These are phyloP conservation scores for Oryza longistaminata DNA, from an alignment of 176 grass and related monocot genomes.

Conservation along the genomic window DNA sequence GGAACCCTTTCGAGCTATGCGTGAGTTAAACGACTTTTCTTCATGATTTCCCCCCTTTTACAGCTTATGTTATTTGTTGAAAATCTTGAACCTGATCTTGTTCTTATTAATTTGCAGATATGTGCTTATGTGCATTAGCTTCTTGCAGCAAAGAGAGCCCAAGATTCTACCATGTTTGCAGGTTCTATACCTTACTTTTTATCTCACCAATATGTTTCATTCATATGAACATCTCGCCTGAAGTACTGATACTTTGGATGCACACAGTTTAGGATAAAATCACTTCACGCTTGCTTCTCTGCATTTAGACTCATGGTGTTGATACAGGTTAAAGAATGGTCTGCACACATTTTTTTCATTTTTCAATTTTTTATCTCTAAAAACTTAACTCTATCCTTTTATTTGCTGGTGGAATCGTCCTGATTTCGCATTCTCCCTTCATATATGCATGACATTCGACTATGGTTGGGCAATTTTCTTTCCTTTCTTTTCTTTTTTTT, in stretches of 20 bases:
- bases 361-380: background rate
- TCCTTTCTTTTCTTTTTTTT: background rate
- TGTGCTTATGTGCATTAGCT: conserved; percentile 73
- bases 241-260: background rate
- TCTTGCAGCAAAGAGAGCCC: conserved; percentile 59
- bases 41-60: background rate
- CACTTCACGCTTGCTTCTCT: background rate
- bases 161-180: conserved; percentile 73
- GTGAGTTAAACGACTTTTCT: conserved; percentile 29
- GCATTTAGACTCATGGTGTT: background rate
- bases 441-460: conserved; percentile 19
- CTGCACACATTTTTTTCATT: background rate
- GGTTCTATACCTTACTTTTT: conserved; percentile 39
- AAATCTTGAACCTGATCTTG: background rate
- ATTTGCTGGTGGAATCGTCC: conserved; percentile 33
- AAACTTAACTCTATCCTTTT: background rate
- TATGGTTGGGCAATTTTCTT: conserved; percentile 8
- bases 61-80: background rate
- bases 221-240: background rate
- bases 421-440: conserved; percentile 7
- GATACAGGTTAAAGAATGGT: background rate
- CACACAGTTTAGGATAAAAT: background rate
- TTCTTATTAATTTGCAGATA: conserved; percentile 46
- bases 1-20: conserved; percentile 74
- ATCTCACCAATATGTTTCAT: background rate